phyloP scores from a whole-genome alignment of 2,329 filamentous ascomycete species.

The Phoma sp. region DNA sequence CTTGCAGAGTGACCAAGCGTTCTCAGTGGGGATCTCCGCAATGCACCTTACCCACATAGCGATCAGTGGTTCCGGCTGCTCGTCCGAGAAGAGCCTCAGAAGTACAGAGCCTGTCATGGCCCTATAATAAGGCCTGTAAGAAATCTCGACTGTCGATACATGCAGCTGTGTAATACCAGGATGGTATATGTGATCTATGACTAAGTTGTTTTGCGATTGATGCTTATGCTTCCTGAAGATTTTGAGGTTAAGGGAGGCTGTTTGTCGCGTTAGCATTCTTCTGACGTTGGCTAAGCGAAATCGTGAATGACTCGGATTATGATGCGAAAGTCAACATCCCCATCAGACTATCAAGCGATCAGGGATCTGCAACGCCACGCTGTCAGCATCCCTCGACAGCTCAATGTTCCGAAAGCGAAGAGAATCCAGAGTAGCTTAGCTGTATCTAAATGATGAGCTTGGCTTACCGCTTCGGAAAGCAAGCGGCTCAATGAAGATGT shows the following conservation, averaged over 20 bases:
- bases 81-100: neutral
- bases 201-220: no score
- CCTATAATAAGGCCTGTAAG: neutral
- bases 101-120: neutral
- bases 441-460: neutral
- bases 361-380: slow-evolving; percentile 4
- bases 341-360: neutral
- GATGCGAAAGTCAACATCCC: slow-evolving; percentile 6
- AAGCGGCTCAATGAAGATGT: slow-evolving; percentile 5
- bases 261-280: neutral
- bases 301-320: neutral
- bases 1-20: neutral
- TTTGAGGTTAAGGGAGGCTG: no score
- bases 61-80: neutral
- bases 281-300: neutral
- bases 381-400: neutral
- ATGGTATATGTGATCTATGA: no score
- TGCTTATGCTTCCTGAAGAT: no score
- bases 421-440: neutral
- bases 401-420: neutral
- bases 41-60: slow-evolving; percentile 1
- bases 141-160: no score
- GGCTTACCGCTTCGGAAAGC: neutral
- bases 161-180: no score
- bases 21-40: neutral